Evolutionary conservation across 108 stramenopile genomes (phyloP), one percentile per base, ranked within the genome.

Genomic region (Cafeteria roenbergensis): DNA sequence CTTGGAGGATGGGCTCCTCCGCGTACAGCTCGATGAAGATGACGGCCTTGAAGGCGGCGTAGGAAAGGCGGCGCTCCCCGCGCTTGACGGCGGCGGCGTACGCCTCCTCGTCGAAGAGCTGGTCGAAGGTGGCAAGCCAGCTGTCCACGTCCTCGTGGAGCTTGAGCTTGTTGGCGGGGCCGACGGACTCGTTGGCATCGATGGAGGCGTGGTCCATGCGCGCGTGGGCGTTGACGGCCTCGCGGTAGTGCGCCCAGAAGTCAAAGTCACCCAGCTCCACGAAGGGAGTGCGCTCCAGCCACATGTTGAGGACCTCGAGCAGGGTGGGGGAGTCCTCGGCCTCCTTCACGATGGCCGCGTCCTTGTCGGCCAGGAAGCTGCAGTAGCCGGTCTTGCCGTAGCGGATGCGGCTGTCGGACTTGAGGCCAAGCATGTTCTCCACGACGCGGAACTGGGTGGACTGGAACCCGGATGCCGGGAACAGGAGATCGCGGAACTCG

Each of bases 401-500:
- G 17, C 30, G 9, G 20, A 61, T 20, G 24, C 59, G 34, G 20
- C 3, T 9, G 34, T 32, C 30, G 2, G 2, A 1, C 22, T 6
- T 28, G n/a, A 61, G 59, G 24, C 59, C 59, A 2, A 61, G n/a
- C 3, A 3, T 28, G 30, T 61, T 61, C 59, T 61, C 59, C n/a
- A 61, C 20, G 21, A 61, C 2, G 30, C 59, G 59, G 29, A 28
- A 61, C 37, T 61, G 59, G 21, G 21, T 21, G 29, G 36, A 37
- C 37, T 61, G 30, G 59, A 61, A 61, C 21, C 59, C 59, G 2
- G 24, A n/a, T 9, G 59, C 59, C 2, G 59, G 59, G 30, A 61
- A 61, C 17, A 61, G 37, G n/a, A 37, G 3, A 27, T 61, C 59
- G 17, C 59, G 34, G 30, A 61, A 61, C 2, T 28, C 30, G 20